Percentiles rank a stretch among this genome's conserved stretches.
Evolutionary conservation across 2,329 filamentous ascomycete genomes (phyloP).

Genomic region (Sporothrix mexicana): DNA sequence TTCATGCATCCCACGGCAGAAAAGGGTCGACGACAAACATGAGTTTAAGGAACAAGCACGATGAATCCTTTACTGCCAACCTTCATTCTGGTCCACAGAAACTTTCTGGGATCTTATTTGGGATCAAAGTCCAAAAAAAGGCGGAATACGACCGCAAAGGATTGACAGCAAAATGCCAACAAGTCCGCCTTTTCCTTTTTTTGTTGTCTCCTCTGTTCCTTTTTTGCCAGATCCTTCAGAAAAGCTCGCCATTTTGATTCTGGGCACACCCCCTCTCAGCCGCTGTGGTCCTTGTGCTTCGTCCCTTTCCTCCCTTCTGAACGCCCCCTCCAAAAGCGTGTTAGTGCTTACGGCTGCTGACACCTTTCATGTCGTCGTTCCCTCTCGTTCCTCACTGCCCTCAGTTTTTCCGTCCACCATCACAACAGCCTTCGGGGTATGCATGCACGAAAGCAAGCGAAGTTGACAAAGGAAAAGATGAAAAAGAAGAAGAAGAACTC

Average conservation of each 20-base stretch:
- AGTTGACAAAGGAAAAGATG: neutral
- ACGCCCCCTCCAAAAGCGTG: constrained; percentile 1
- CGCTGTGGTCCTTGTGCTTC: neutral
- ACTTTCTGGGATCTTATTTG: too few species aligned
- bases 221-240: neutral
- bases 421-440: neutral
- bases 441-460: constrained; percentile 19
- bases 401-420: neutral
- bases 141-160: constrained; percentile 2
- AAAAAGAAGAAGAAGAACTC: too few species aligned
- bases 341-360: constrained; percentile 29
- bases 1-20: constrained; percentile 7
- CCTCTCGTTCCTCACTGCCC: neutral
- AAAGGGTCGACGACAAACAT: neutral
- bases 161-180: neutral
- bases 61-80: neutral
- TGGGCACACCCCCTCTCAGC: neutral
- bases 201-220: neutral
- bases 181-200: too few species aligned
- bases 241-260: neutral
- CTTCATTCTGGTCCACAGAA: too few species aligned
- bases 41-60: neutral
- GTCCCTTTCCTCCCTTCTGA: neutral
- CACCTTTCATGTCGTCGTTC: neutral
- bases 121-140: neutral